Percentiles rank a stretch among this genome's conserved stretches.
Evolutionary conservation across 495 filamentous ascomycete genomes (phyloP).

Genomic region (Podospora didyma): DNA sequence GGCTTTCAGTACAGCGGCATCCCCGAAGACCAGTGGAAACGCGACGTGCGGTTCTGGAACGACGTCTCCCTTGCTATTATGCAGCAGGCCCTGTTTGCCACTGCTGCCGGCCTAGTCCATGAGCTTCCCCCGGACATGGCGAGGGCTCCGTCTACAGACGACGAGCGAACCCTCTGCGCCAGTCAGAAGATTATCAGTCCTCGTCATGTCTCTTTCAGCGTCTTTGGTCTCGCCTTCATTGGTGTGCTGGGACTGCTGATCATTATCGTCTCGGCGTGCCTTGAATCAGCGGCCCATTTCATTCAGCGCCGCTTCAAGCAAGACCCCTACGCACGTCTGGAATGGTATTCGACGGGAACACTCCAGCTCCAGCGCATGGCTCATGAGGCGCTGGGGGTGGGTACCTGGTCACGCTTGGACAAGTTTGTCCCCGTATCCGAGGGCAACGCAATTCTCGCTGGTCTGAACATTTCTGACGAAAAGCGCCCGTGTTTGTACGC

Average conservation of each 20-base stretch:
- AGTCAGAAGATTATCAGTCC: slow-evolving; percentile 14
- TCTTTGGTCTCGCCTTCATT: slow-evolving; percentile 14
- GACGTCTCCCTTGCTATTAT: not conserved
- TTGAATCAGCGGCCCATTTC: slow-evolving; percentile 5
- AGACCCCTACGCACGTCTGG: slow-evolving; percentile 5
- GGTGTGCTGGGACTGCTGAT: slow-evolving; percentile 10
- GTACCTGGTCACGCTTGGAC: slow-evolving; percentile 1
- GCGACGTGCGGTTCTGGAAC: slow-evolving; percentile 1
- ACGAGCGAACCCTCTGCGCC: not conserved
- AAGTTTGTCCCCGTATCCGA: not conserved
- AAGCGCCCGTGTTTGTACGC: not conserved
- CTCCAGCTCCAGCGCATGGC: slow-evolving; percentile 20
- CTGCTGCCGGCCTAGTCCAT: not conserved
- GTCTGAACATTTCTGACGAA: not conserved
- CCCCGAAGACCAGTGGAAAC: slow-evolving; percentile 4
- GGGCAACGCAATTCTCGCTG: not conserved
- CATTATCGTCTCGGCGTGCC: slow-evolving; percentile 8
- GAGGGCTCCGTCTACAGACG: not conserved
- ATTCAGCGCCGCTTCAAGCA: not conserved
- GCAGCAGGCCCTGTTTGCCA: not conserved
- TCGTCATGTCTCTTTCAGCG: slow-evolving; percentile 12
- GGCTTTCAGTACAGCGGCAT: not conserved
- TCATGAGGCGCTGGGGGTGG: slow-evolving; percentile 9
- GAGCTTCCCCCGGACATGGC: not conserved
- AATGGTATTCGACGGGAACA: slow-evolving; percentile 14